These are phyloP conservation scores for Penicillium glabrum DNA, from an alignment of 2,329 filamentous ascomycete genomes.

Conservation along the genomic window DNA sequence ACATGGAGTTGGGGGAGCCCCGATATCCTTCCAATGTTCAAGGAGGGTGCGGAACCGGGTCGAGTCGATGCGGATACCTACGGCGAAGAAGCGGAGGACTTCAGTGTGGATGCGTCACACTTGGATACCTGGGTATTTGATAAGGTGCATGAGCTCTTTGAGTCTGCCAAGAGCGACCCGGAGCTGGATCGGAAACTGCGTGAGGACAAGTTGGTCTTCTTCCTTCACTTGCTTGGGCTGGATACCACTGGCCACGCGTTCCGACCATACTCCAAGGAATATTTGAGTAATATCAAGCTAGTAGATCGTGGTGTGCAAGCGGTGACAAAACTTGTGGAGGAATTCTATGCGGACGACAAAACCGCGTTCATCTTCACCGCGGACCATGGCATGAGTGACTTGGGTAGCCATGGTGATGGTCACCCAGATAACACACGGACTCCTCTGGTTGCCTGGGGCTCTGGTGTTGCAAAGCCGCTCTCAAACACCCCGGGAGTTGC, in stretches of 20 bases:
- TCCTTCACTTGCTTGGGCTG: conserved; percentile 86
- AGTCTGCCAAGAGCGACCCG: conserved; percentile 72
- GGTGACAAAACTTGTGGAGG: conserved; percentile 75
- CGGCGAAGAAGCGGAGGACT: conserved; percentile 82
- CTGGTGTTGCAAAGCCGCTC: conserved; percentile 77
- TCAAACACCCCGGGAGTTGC: conserved; percentile 57
- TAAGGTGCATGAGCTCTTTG: conserved; percentile 82
- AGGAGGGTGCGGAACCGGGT: conserved; percentile 84
- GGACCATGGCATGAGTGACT: conserved; percentile 98
- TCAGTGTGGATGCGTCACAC: conserved; percentile 74
- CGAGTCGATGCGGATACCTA: conserved; percentile 87
- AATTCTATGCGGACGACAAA: conserved; percentile 80
- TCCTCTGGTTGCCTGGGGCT: conserved; percentile 89
- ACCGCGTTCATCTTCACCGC: conserved; percentile 97
- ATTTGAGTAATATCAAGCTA: conserved; percentile 89
- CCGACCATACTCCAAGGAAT: conserved; percentile 92
- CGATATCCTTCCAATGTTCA: conserved; percentile 96
- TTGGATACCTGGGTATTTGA: conserved; percentile 97
- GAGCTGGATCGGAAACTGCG: conserved; percentile 71
- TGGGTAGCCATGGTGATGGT: conserved; percentile 97
- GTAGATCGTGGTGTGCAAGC: conserved; percentile 89
- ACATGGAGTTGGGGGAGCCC: conserved; percentile 99
- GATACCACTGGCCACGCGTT: conserved; percentile 87
- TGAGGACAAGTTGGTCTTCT: conserved; percentile 89
- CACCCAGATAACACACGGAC: conserved; percentile 97